Evolutionary conservation across 805 yeast genomes (phyloP).

Genomic region (Kazachstania psychrophila): DNA sequence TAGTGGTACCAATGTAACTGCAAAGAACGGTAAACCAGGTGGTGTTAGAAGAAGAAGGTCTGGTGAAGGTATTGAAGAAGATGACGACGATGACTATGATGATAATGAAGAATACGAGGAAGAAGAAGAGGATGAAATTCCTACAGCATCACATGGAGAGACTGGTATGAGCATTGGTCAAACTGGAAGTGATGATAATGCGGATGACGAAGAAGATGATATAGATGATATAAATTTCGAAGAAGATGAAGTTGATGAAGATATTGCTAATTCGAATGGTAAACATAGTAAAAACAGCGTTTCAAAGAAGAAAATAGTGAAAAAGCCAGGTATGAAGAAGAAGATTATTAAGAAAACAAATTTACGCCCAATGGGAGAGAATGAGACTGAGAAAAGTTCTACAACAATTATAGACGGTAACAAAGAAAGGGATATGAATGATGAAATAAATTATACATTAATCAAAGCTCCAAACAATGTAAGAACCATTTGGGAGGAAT

Average conservation of each 20-base stretch:
- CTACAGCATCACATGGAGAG: not conserved
- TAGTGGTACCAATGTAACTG: not conserved
- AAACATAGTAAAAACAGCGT: slow-evolving; percentile 6
- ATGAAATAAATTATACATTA: slow-evolving; percentile 19
- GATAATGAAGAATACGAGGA: slow-evolving; percentile 5
- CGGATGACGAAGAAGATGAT: slow-evolving; percentile 12
- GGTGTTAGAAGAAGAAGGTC: slow-evolving; percentile 3
- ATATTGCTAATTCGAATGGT: slow-evolving; percentile 12
- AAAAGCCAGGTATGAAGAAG: slow-evolving; percentile 1
- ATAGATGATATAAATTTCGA: slow-evolving; percentile 1
- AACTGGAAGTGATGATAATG: slow-evolving; percentile 9
- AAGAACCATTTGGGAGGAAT: slow-evolving; percentile 33
- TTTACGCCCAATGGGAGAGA: too few relatives aligned
- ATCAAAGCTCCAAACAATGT: slow-evolving; percentile 30
- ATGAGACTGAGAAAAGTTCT: not conserved
- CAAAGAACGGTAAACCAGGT: not conserved
- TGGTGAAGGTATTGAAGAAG: slow-evolving; percentile 3
- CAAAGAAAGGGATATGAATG: not conserved
- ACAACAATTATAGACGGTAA: not conserved
- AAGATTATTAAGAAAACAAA: slow-evolving; percentile 4
- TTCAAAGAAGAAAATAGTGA: not conserved
- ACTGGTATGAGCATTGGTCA: too few relatives aligned
- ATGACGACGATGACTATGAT: slow-evolving; percentile 6
- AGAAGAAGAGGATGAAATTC: slow-evolving; percentile 7
- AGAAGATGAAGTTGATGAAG: slow-evolving; percentile 12